Evolutionary conservation across 805 yeast species (phyloP).

Genomic region (Spathaspora girioi): DNA sequence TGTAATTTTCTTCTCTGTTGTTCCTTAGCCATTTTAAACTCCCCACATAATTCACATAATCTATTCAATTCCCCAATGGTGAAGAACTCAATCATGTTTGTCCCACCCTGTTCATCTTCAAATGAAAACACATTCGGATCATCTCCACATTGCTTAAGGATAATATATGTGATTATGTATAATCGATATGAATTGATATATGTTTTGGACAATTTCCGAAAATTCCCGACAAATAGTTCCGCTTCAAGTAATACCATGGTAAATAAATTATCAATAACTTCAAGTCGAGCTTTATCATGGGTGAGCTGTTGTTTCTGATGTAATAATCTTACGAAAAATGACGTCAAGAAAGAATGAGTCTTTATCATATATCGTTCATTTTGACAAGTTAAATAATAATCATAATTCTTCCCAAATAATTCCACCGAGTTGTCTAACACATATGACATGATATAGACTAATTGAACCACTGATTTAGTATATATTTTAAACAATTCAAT

Average conservation of each 20-base stretch:
- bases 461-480: constrained; percentile 37
- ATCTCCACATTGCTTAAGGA: constrained; percentile 38
- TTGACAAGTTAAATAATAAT: constrained; percentile 31
- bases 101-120: constrained; percentile 27
- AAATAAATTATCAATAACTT: constrained; percentile 30
- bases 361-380: constrained; percentile 39
- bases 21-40: constrained; percentile 35
- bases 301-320: constrained; percentile 26
- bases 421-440: constrained; percentile 40
- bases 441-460: constrained; percentile 40
- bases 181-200: constrained; percentile 39
- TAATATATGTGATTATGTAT: constrained; percentile 39
- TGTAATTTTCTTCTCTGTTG: constrained; percentile 13
- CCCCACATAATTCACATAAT: constrained; percentile 35
- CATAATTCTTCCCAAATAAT: constrained; percentile 37
- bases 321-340: constrained; percentile 36
- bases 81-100: constrained; percentile 37
- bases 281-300: constrained; percentile 16
- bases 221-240: constrained; percentile 41
- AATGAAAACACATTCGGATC: constrained; percentile 32
- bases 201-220: constrained; percentile 31
- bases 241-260: constrained; percentile 32
- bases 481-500: constrained; percentile 40
- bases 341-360: constrained; percentile 35
- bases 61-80: constrained; percentile 32